phyloP scores from a whole-genome alignment of 257 asterid genomes.

The Fraxinus excelsior region DNA sequence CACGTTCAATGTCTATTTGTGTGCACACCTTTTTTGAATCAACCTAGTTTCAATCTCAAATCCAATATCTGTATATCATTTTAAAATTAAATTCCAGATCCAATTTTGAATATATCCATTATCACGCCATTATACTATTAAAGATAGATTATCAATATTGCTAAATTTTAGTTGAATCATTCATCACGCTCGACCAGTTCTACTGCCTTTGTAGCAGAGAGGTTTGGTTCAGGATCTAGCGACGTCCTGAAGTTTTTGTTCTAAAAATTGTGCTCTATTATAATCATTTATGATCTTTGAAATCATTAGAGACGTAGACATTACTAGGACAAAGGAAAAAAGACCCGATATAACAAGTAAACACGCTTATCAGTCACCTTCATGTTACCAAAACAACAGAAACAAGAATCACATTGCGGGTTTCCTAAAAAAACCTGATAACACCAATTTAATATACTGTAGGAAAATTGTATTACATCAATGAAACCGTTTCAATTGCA shows the following conservation, averaged over 20 bases:
- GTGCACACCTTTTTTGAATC: not conserved
- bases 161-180: not conserved
- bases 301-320: too few relatives aligned
- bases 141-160: not conserved
- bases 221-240: too few relatives aligned
- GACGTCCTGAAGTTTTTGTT: not conserved
- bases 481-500: slow-evolving; percentile 5
- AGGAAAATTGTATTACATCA: not conserved
- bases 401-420: not conserved
- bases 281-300: not conserved
- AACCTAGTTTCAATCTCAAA: not conserved
- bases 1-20: not conserved
- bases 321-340: not conserved
- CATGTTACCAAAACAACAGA: not conserved
- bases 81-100: not conserved
- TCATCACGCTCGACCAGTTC: not conserved
- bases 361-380: not conserved
- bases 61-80: not conserved
- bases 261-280: not conserved
- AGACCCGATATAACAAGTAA: too few relatives aligned
- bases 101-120: not conserved
- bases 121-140: not conserved
- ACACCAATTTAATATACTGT: not conserved
- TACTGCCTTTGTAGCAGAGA: too few relatives aligned
- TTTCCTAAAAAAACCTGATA: not conserved